A percentile compares a stretch with the other conserved stretches of the same genome.
Conservation (phyloP, 129 eudicot species). For the Kitagawia praeruptora region DNA sequence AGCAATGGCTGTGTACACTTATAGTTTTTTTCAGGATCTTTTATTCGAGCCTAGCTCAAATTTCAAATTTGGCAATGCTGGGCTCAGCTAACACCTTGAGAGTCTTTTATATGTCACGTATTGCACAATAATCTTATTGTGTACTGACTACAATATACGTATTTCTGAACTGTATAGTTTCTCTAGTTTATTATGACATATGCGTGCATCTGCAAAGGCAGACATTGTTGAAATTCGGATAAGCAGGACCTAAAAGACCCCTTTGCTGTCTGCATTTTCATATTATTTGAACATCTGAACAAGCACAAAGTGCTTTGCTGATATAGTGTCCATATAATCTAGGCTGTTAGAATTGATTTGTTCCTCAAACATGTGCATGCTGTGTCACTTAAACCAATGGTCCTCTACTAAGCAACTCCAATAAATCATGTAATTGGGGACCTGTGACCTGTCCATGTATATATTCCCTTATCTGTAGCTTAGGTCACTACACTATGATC, state of each 20-base stretch:
- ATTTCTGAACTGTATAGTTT: not conserved
- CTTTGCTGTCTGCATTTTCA: not conserved
- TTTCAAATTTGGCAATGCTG: not conserved
- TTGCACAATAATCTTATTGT: not conserved
- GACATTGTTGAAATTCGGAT: not conserved
- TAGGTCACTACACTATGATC: slow-evolving; percentile 3
- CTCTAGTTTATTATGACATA: not conserved
- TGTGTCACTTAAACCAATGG: slow-evolving; percentile 3
- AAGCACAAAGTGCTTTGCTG: slow-evolving; percentile 5
- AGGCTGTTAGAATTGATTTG: not conserved
- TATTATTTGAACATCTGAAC: not conserved
- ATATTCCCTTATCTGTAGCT: slow-evolving; percentile 6
- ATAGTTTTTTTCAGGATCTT: not conserved
- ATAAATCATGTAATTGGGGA: not conserved
- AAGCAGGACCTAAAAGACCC: not conserved
- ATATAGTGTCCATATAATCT: not conserved
- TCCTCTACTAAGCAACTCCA: not conserved
- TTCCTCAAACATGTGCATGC: not conserved
- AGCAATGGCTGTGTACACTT: not conserved
- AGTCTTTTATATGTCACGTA: not conserved
- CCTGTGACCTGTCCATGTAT: not conserved
- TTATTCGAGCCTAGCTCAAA: not conserved
- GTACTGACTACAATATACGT: not conserved
- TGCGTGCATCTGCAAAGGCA: not conserved
- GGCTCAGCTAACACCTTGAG: not conserved